These are phyloP conservation scores for Leccinum obscurum DNA, from an alignment of 768 basidiomycete species.

Conservation along the genomic window DNA sequence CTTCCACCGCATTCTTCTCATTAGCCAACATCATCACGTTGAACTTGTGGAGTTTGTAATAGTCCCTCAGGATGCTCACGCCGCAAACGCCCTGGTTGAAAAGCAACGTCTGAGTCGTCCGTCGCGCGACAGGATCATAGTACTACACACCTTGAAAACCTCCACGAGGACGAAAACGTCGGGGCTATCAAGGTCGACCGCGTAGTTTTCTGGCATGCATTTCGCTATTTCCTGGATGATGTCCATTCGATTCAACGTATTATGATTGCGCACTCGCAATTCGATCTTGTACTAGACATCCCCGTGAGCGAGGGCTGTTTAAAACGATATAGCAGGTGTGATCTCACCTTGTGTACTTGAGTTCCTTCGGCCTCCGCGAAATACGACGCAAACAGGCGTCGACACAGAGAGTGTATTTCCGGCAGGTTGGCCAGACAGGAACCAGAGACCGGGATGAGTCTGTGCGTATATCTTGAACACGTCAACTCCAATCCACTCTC, in stretches of 20 bases:
- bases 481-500: not conserved
- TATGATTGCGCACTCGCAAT: constrained; percentile 72
- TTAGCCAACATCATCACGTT: constrained; percentile 77
- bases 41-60: constrained; percentile 72
- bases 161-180: constrained; percentile 77
- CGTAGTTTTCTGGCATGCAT: constrained; percentile 67
- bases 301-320: not conserved
- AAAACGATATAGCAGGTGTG: not conserved
- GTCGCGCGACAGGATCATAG: not conserved
- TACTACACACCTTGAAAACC: constrained; percentile 70
- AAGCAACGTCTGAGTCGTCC: constrained; percentile 1
- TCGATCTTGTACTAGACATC: constrained; percentile 76
- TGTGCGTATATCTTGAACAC: constrained; percentile 58
- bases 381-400: constrained; percentile 51
- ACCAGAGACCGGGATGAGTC: constrained; percentile 68
- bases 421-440: constrained; percentile 67
- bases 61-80: constrained; percentile 70
- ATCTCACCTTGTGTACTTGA: constrained; percentile 46
- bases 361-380: constrained; percentile 45
- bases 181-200: constrained; percentile 66
- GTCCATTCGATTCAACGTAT: constrained; percentile 55
- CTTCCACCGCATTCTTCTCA: constrained; percentile 39
- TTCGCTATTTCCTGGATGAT: constrained; percentile 70
- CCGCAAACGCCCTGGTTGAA: constrained; percentile 70
- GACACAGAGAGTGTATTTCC: constrained; percentile 67